Evolutionary conservation across 1,284 basidiomycete species (phyloP).

Genomic region (Heterobasidion irregulare): DNA sequence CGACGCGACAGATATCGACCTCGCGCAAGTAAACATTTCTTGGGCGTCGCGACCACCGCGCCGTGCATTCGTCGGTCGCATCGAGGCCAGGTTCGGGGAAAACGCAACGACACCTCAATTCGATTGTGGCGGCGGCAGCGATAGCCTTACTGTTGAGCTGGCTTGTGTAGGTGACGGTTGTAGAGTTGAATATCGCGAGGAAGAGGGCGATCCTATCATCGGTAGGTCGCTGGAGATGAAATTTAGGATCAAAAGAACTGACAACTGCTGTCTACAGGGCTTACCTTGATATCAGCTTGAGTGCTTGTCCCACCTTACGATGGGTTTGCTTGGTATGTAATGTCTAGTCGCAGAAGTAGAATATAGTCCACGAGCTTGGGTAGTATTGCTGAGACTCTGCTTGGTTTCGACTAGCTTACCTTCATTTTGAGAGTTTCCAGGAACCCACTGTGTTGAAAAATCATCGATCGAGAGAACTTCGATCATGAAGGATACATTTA

Average conservation of each 20-base stretch:
- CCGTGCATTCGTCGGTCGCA: neutral
- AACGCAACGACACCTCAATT: neutral
- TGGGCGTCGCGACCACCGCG: slow-evolving; percentile 1
- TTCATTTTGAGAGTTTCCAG: no score
- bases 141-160: neutral
- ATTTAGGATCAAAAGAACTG: neutral
- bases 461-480: no score
- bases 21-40: neutral
- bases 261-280: neutral
- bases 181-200: slow-evolving; percentile 1
- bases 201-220: neutral
- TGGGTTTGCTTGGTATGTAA: no score
- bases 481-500: no score
- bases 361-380: no score
- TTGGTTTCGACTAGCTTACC: no score
- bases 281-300: neutral
- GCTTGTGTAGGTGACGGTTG: neutral
- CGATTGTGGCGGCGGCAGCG: neutral
- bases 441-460: no score
- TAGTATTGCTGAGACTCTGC: no score
- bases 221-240: neutral
- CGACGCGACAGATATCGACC: neutral
- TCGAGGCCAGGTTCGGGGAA: neutral
- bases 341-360: no score
- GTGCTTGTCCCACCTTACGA: neutral